Base-by-base conservation (phyloP, 148 eudicot species). In the Camellia lanceoleosa region DNA sequence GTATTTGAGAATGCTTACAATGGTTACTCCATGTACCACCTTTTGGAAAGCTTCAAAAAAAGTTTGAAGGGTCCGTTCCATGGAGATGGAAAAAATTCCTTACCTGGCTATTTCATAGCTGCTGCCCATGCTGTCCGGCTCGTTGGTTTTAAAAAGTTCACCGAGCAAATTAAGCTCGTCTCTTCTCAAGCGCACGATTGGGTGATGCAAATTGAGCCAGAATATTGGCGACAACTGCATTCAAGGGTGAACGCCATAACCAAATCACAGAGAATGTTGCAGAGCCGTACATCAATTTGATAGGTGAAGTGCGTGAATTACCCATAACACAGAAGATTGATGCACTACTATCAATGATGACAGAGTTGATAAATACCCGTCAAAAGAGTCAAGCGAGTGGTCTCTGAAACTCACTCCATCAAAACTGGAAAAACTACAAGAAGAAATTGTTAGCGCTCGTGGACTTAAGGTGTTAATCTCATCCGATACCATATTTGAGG, bases 11-110 rank as follows among this genome's bases (percentile, higher is more conserved):
- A 83, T 85, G 80, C 88, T 81, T 56, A 79, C 52, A 69, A 64
- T 77, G 91, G 91, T 64, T 89, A 87, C 73, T 89, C 91, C 14
- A 85, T 89, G 55, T 79, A 79, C 82, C 89, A 89, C 54, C 89
- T 89, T n/a, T 3, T 87, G 74, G 86, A 89, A 68, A 83, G 86
- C 80, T 89, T 89, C 83, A 89, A 80, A 85, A 85, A 78, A 78
- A 85, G 81, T 67, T 68, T 82, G 60, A 89, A 68, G 69, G 89
- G 91, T 38, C 91, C 91, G 0, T 89, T 89, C 76, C 77, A 81
- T 54, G 91, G 91, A 59, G 88, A 87, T 68, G 90, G 90, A 61
- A 87, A 84, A 83, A 79, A 82, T 71, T 74, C 83, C 38, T 76
- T 89, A 73, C 87, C 87, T n/a, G 84, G 77, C 10, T 55, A 73